Conservation (phyloP, 768 basidiomycete species). For the Strobilomyces dryophilus region DNA sequence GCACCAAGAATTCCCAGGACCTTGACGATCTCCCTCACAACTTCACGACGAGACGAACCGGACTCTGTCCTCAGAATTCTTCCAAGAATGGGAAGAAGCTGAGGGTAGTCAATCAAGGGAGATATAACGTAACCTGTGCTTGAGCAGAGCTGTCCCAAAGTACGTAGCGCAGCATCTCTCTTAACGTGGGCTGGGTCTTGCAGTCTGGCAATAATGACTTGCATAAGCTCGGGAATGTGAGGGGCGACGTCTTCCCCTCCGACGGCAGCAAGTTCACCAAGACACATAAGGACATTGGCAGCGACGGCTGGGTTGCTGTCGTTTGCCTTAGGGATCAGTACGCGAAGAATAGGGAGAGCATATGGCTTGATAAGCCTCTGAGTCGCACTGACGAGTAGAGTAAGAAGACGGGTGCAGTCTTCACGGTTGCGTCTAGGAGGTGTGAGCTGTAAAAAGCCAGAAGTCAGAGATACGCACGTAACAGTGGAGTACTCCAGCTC, state of each 20-base stretch:
- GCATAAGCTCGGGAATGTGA: constrained; percentile 84
- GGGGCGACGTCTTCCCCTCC: constrained; percentile 88
- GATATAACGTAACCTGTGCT: constrained; percentile 94
- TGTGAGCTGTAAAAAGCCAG: neutral
- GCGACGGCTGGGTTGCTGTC: constrained; percentile 86
- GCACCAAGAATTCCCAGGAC: constrained; percentile 96
- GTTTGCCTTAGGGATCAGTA: constrained; percentile 84
- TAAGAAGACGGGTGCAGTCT: constrained; percentile 88
- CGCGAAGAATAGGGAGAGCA: constrained; percentile 90
- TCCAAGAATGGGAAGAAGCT: constrained; percentile 81
- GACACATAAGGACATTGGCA: constrained; percentile 87
- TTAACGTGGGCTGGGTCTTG: constrained; percentile 87
- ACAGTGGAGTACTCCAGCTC: constrained; percentile 96
- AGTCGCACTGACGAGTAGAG: constrained; percentile 84
- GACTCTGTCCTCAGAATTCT: constrained; percentile 82
- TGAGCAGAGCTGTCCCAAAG: constrained; percentile 92
- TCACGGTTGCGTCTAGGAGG: constrained; percentile 73
- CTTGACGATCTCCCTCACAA: constrained; percentile 90
- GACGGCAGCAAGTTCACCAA: constrained; percentile 90
- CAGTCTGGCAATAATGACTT: constrained; percentile 81
- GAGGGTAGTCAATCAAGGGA: constrained; percentile 87
- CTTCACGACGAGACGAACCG: constrained; percentile 74
- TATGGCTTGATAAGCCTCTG: constrained; percentile 95
- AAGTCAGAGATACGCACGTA: constrained; percentile 46
- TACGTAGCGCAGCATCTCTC: constrained; percentile 90